Evolutionary conservation across 768 basidiomycete genomes (phyloP).

Genomic region (Serpula lacrymans): DNA sequence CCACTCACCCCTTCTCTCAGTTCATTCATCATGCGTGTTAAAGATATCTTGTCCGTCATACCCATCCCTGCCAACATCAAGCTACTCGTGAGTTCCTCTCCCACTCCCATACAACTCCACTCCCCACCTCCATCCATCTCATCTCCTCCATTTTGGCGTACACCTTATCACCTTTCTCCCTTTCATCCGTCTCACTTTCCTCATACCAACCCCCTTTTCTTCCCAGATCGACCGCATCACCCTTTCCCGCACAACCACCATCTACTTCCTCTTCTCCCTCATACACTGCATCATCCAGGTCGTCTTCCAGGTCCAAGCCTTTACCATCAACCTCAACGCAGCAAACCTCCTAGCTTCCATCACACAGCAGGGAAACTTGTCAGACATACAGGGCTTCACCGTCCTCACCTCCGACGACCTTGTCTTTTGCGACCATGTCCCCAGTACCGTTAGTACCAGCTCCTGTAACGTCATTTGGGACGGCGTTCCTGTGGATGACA

Average conservation of each 20-base stretch:
- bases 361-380: slow-evolving; percentile 45
- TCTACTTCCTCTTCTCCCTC: slow-evolving; percentile 67
- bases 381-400: slow-evolving; percentile 39
- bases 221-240: slow-evolving; percentile 67
- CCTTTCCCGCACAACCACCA: slow-evolving; percentile 58
- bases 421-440: slow-evolving; percentile 55
- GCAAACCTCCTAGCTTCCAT: slow-evolving; percentile 50
- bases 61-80: slow-evolving; percentile 38
- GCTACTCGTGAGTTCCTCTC: slow-evolving; percentile 42
- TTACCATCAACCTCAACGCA: slow-evolving; percentile 59
- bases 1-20: slow-evolving; percentile 1
- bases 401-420: slow-evolving; percentile 47
- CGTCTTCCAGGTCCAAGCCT: slow-evolving; percentile 63
- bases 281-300: slow-evolving; percentile 67
- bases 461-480: slow-evolving; percentile 59
- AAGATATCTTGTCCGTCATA: slow-evolving; percentile 35
- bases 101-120: not conserved
- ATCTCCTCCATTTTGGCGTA: not conserved
- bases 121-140: not conserved
- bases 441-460: slow-evolving; percentile 26
- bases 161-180: not conserved
- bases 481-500: slow-evolving; percentile 22
- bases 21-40: slow-evolving; percentile 34
- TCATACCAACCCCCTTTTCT: not conserved
- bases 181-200: not conserved